Base-by-base conservation (phyloP, 2,329 filamentous ascomycete genomes). In the Sporothrix protearum region DNA sequence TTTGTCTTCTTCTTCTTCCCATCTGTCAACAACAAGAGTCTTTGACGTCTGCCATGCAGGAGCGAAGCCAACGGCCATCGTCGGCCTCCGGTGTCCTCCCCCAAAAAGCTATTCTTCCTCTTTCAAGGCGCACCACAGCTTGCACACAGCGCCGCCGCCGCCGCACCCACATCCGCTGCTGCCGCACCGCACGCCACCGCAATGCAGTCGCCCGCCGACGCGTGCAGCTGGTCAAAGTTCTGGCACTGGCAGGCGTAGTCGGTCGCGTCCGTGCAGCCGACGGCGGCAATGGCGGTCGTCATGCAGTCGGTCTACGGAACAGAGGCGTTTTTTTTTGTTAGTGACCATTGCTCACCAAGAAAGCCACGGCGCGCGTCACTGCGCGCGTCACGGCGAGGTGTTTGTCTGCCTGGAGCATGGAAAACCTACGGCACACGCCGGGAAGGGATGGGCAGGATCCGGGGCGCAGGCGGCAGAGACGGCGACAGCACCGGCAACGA, bases 221-320 rank as follows among this genome's bases (percentile, higher is more conserved):
- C 53, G 25, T 63, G 51, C 42, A 72, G 68, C 28, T 61, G 19
- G 39, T 64, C 66, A 55, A 71, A 64, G 47, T 63, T 71, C 51
- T 68, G 64, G 70, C 72, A 73, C 53, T 73, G 72, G 68, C 72
- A 73, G 16, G 70, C 72, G 45, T 71, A 73, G 53, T 73, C 72
- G 39, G 49, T 59, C 7, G 47, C 25, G 33, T 33, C 22, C 2
- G 61, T 39, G 57, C 71, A 73, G 9, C 71, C 71, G 47, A 66
- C 51, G n/a, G 63, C 55, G 12, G 59, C 47, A 36, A 63, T 61
- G 9, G 69, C 69, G 4, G 53, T 42, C 28, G 64, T 45, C 55
- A 73, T 73, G 64, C 71, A 73, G 19, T 42, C 16, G 30, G 53
- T 47, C 71, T 59, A 10, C 49, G n/a, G n/a, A n/a, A n/a, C n/a